Conservation (phyloP, 768 basidiomycete species). For the Amanita rubescens region DNA sequence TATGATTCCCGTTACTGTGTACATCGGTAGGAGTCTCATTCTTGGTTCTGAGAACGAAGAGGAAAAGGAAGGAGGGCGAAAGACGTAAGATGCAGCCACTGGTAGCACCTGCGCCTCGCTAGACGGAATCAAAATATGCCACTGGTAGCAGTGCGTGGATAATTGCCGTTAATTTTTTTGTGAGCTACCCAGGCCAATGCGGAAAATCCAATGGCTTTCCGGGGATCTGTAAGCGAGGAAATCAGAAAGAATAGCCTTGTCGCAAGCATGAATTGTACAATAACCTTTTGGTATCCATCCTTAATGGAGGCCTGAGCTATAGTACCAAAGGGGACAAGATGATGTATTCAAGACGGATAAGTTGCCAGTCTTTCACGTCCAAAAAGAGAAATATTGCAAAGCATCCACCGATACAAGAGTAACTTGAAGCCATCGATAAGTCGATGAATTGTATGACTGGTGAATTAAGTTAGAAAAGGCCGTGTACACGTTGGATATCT, state of each 20-base stretch:
- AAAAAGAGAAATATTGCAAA: constrained; percentile 90
- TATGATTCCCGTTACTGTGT: constrained; percentile 62
- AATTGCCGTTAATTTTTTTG: constrained; percentile 38
- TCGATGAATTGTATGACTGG: constrained; percentile 48
- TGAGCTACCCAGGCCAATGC: constrained; percentile 29
- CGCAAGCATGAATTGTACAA: neutral
- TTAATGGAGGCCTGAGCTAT: constrained; percentile 74
- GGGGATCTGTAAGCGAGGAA: constrained; percentile 27
- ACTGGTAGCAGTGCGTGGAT: constrained; percentile 65
- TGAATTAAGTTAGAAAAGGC: neutral
- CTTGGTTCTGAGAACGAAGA: constrained; percentile 47
- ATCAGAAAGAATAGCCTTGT: too few relatives aligned
- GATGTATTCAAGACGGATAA: constrained; percentile 63
- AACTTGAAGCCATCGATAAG: constrained; percentile 55
- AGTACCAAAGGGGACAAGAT: constrained; percentile 79
- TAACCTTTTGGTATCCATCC: constrained; percentile 82
- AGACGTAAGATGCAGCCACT: constrained; percentile 43
- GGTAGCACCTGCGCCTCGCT: constrained; percentile 55
- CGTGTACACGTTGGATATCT: neutral
- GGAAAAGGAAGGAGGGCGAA: constrained; percentile 58
- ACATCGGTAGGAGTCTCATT: constrained; percentile 52
- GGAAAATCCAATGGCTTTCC: constrained; percentile 39
- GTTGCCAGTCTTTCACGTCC: constrained; percentile 93
- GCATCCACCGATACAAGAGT: constrained; percentile 83
- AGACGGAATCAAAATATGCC: constrained; percentile 25